These are phyloP conservation scores for Baorangia bicolor DNA, from an alignment of 768 basidiomycete species.

Conservation along the genomic window DNA sequence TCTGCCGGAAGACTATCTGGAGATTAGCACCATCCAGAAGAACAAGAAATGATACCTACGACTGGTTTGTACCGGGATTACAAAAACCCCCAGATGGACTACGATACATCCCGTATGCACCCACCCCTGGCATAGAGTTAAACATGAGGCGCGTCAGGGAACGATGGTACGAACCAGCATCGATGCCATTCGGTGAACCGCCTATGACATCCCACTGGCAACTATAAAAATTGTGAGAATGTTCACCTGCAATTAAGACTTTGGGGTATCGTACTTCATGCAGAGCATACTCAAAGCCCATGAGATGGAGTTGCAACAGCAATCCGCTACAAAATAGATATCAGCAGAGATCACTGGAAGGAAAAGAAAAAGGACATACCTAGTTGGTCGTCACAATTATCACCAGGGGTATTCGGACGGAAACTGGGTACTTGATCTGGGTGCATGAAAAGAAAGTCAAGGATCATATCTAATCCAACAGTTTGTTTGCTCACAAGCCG, in stretches of 20 bases:
- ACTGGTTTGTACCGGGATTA: constrained; percentile 20
- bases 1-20: constrained; percentile 19
- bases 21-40: not conserved
- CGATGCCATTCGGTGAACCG: constrained; percentile 6
- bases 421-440: constrained; percentile 24
- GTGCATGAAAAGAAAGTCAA: not conserved
- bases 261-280: constrained; percentile 16
- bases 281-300: constrained; percentile 30
- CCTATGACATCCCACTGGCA: constrained; percentile 23
- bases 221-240: constrained; percentile 7
- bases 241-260: not conserved
- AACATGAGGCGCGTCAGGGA: not conserved
- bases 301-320: constrained; percentile 30
- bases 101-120: constrained; percentile 12
- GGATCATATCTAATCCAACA: not conserved
- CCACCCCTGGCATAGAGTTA: constrained; percentile 3
- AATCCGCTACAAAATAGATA: constrained; percentile 12
- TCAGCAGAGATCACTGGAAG: not conserved
- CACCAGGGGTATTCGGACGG: constrained; percentile 21
- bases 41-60: constrained; percentile 5
- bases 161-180: constrained; percentile 11
- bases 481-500: constrained; percentile 15
- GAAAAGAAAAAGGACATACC: constrained; percentile 6
- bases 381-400: constrained; percentile 26
- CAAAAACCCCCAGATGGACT: constrained; percentile 9